These are phyloP conservation scores for Theobroma cacao DNA, from an alignment of 345 rosid genomes.

Conservation along the genomic window DNA sequence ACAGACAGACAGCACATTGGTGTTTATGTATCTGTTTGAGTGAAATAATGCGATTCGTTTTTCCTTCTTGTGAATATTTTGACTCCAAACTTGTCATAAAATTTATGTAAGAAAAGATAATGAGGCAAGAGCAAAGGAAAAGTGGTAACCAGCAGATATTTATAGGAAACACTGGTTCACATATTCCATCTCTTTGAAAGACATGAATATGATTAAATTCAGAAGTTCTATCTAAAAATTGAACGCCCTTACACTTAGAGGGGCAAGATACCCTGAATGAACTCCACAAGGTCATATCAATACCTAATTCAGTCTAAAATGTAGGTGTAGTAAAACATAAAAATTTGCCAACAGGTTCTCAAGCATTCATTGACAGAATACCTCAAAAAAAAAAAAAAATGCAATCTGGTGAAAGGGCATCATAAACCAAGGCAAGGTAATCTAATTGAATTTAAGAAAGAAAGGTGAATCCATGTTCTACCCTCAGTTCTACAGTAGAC, in stretches of 20 bases:
- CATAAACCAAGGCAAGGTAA: neutral
- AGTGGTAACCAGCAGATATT: neutral
- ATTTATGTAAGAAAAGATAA: neutral
- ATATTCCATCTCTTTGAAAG: neutral
- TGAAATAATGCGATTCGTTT: neutral
- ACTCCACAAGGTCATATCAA: neutral
- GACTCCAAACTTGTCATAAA: neutral
- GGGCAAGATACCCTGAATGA: neutral
- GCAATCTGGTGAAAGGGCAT: neutral
- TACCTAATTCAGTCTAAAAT: neutral
- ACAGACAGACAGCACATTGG: neutral
- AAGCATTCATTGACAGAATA: neutral
- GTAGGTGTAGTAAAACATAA: neutral
- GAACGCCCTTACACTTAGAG: neutral
- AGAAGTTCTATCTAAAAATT: neutral
- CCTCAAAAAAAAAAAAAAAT: neutral
- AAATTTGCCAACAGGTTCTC: slow-evolving; percentile 3
- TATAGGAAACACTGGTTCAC: neutral
- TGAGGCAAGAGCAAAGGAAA: neutral
- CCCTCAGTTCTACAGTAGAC: neutral
- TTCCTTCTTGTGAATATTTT: neutral
- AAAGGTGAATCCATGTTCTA: neutral
- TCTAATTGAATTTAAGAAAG: neutral
- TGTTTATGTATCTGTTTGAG: neutral
- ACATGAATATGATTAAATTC: neutral